Base-by-base conservation (phyloP, 2,329 filamentous ascomycete species). In the Pseudogymnoascus sp. region DNA sequence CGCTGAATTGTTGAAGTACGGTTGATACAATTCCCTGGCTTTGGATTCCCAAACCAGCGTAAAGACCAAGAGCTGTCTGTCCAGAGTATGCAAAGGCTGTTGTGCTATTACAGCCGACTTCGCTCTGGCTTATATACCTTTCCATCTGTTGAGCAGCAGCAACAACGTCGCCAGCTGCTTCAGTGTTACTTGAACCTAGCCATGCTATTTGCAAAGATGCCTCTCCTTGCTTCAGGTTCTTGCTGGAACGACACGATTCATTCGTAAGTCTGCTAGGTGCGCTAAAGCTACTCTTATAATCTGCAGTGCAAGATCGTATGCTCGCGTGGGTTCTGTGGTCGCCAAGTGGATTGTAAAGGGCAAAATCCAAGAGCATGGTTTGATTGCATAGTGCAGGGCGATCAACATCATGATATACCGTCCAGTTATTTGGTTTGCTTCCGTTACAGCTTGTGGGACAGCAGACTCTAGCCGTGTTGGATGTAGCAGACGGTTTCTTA, bases 311-410 rank as follows among this genome's bases (percentile, higher is more conserved):
- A 31, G 62, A 49, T 3, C 61, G 49, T 49, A 66, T 65, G 25
- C 38, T 67, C 16, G 52, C 38, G 11, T 64, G 63, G 3, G 62
- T 66, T 23, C 49, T 28, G 23, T 35, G 60, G 28, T 62, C 43
- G 38, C 64, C 59, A 5, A 67, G 62, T 28, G 62, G 61, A 41
- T 65, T 67, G 52, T 61, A 65, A 23, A 67, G 14, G 5, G 61
- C 62, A 59, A 66, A 65, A 59, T 67, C 62, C 2, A 67, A 58
- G n/a, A 67, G 38, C 18, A 67, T 61, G 8, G 66, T 62, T 14
- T 63, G 8, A 21, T 62, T 60, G 35, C 66, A 67, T 18, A 45
- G 23, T 9, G 58, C 58, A 37, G 66, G 61, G 12, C 62, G 35
- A 45, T 66, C 59, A 5, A 66, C 45, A 31, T 58, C 45, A 52